A percentile compares a stretch with the other conserved stretches of the same genome.
Conservation (phyloP, 192 early-diverging fungal species). For the Diversispora eburnea region DNA sequence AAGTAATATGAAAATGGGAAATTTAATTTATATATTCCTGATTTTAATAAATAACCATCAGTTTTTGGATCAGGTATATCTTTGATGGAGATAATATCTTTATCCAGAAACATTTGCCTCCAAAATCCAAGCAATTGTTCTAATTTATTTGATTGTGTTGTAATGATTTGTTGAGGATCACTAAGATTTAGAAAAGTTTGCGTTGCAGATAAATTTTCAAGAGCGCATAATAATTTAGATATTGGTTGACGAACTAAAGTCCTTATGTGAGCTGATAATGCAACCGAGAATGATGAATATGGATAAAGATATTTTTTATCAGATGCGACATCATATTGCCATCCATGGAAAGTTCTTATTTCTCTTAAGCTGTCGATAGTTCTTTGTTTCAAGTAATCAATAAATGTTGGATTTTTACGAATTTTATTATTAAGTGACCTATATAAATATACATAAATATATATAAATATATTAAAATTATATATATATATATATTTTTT, state of each 20-base stretch:
- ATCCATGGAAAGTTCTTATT: not conserved
- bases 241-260: conserved; percentile 9
- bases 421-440: not conserved
- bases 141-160: not conserved
- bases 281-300: conserved; percentile 14
- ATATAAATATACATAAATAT: too few species aligned
- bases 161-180: not conserved
- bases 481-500: too few species aligned
- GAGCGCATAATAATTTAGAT: conserved; percentile 17
- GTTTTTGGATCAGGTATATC: conserved; percentile 1
- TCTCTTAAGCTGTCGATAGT: not conserved
- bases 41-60: conserved; percentile 7
- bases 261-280: conserved; percentile 9
- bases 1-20: conserved; percentile 29
- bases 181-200: not conserved
- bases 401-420: not conserved
- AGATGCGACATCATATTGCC: conserved; percentile 26
- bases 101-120: conserved; percentile 22
- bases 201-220: conserved; percentile 4
- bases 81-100: conserved; percentile 12
- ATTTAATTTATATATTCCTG: not conserved
- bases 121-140: conserved; percentile 15
- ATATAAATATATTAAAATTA: not conserved
- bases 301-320: conserved; percentile 5
- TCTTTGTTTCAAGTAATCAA: conserved; percentile 18